Conservation (phyloP, 1,139 yeast species). For the Debaryomyces coudertii region DNA sequence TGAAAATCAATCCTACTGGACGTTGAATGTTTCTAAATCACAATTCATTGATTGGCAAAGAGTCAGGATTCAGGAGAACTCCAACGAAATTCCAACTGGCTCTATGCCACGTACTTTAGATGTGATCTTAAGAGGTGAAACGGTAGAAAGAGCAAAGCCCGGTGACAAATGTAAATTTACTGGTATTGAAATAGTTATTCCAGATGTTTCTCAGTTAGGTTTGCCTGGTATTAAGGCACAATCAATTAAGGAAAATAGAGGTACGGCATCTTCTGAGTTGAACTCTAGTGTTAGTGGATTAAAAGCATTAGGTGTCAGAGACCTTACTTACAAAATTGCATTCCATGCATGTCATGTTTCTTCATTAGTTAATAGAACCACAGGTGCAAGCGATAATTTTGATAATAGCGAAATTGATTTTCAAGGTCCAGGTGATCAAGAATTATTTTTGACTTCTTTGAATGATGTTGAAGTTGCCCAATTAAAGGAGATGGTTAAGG, state of each 20-base stretch:
- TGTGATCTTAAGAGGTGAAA: constrained; percentile 89
- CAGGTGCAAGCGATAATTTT: constrained; percentile 37
- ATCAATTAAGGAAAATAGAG: constrained; percentile 67
- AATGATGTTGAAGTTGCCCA: constrained; percentile 85
- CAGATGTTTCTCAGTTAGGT: constrained; percentile 95
- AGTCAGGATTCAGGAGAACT: constrained; percentile 92
- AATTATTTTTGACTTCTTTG: constrained; percentile 74
- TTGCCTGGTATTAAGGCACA: constrained; percentile 94
- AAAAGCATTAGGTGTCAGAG: constrained; percentile 88
- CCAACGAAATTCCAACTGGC: constrained; percentile 96
- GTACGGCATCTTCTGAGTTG: constrained; percentile 65
- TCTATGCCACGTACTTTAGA: constrained; percentile 98
- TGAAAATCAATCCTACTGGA: constrained; percentile 85
- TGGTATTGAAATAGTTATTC: constrained; percentile 94
- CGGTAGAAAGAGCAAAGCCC: constrained; percentile 96
- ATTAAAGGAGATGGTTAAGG: constrained; percentile 87
- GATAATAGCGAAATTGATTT: constrained; percentile 30
- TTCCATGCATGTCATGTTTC: constrained; percentile 88
- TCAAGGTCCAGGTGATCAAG: constrained; percentile 64
- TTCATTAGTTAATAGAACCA: constrained; percentile 55
- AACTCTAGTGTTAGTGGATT: constrained; percentile 86
- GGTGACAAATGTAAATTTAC: constrained; percentile 96
- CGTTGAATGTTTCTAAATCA: constrained; percentile 79
- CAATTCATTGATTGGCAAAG: constrained; percentile 97
- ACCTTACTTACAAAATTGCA: constrained; percentile 88